Evolutionary conservation across 768 basidiomycete genomes (phyloP).

Genomic region (Suillus tomentosus): DNA sequence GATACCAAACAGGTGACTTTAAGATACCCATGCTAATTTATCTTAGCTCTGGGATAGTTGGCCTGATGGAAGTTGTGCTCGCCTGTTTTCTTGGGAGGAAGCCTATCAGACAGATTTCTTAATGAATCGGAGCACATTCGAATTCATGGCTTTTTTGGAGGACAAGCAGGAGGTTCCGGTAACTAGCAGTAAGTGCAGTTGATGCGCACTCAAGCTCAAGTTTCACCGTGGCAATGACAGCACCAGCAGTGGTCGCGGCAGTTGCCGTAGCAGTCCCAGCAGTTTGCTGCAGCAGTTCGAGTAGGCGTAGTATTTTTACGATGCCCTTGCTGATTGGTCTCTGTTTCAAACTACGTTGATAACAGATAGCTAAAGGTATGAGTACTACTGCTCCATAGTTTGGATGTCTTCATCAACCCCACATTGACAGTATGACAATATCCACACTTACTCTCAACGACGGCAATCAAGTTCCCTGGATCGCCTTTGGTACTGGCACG

Average conservation of each 20-base stretch:
- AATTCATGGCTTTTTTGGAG: too few species aligned
- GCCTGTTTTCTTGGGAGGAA: not conserved
- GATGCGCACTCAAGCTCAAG: too few species aligned
- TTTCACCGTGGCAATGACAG: too few species aligned
- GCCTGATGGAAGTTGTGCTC: not conserved
- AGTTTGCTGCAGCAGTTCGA: too few species aligned
- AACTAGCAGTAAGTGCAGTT: too few species aligned
- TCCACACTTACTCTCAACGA: constrained; percentile 37
- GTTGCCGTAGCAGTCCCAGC: too few species aligned
- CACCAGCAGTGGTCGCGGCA: too few species aligned
- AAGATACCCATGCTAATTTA: not conserved
- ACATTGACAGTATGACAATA: constrained; percentile 21
- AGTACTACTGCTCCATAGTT: not conserved
- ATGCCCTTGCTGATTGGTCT: not conserved
- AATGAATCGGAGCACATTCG: not conserved
- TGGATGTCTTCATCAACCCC: not conserved
- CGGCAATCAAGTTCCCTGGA: constrained; percentile 37
- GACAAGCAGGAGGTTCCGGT: too few species aligned
- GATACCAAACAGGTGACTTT: not conserved
- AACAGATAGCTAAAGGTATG: not conserved
- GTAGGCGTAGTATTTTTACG: too few species aligned
- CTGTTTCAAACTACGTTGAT: not conserved
- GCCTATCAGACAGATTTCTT: not conserved
- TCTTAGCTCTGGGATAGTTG: not conserved
- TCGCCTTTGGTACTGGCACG: constrained; percentile 37